Evolutionary conservation across 2,329 filamentous ascomycete species (phyloP).

Genomic region (Verticillium longisporum): DNA sequence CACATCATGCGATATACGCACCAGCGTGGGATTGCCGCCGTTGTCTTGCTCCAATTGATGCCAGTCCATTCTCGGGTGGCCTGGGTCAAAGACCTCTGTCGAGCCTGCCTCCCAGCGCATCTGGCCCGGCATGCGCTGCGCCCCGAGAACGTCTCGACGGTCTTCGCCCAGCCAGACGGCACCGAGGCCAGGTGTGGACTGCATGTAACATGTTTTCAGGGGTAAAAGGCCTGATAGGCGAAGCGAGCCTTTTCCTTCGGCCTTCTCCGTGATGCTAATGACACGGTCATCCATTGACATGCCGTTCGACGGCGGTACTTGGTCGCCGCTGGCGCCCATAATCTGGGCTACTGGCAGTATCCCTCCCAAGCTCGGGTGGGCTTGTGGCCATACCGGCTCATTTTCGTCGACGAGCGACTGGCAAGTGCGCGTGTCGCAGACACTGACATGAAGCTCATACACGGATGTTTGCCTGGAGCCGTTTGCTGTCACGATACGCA

Average conservation of each 20-base stretch:
- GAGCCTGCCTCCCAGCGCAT: conserved; percentile 14
- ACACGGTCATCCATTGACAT: not conserved
- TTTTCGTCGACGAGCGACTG: conserved; percentile 18
- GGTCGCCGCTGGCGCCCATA: not conserved
- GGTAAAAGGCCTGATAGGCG: conserved; percentile 35
- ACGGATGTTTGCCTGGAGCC: conserved; percentile 13
- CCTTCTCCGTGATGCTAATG: conserved; percentile 2
- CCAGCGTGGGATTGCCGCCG: conserved; percentile 3
- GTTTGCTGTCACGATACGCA: conserved; percentile 13
- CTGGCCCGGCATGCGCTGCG: conserved; percentile 29
- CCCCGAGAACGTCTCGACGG: conserved; percentile 34
- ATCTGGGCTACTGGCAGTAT: conserved; percentile 11
- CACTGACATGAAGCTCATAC: conserved; percentile 27
- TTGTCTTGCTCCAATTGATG: not conserved
- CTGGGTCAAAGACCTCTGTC: conserved; percentile 5
- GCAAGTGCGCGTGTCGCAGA: conserved; percentile 17
- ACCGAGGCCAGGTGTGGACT: conserved; percentile 27
- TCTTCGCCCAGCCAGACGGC: conserved; percentile 33
- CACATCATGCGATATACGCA: conserved; percentile 7
- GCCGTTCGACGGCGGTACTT: not conserved
- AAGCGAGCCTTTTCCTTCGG: conserved; percentile 11
- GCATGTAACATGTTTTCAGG: conserved; percentile 33
- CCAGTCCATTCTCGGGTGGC: conserved; percentile 2
- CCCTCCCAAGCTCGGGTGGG: conserved; percentile 9
- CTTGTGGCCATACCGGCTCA: conserved; percentile 10